phyloP scores from a whole-genome alignment of 176 grass and related monocot species.

The Phoenix roebelenii region DNA sequence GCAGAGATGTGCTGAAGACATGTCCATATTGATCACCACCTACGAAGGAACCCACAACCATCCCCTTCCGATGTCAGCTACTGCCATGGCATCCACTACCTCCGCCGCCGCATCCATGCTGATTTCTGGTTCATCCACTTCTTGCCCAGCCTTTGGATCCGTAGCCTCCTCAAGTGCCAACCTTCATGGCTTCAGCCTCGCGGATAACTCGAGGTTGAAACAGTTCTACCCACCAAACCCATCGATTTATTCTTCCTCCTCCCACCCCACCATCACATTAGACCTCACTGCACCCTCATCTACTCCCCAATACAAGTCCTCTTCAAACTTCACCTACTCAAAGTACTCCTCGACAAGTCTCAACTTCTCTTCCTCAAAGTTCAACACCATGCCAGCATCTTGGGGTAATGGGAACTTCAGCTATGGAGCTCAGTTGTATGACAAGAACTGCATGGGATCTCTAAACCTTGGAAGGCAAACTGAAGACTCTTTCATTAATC shows the following conservation, averaged over 20 bases:
- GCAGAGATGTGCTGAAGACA: conserved; percentile 72
- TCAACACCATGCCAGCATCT: conserved; percentile 14
- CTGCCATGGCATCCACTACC: conserved; percentile 71
- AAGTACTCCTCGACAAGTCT: conserved; percentile 13
- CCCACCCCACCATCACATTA: conserved; percentile 35
- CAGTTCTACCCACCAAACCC: conserved; percentile 5
- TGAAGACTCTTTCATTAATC: conserved; percentile 16
- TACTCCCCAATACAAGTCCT: background rate
- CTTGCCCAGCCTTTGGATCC: background rate
- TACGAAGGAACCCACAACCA: conserved; percentile 95
- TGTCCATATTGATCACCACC: conserved; percentile 77
- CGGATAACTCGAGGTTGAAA: background rate
- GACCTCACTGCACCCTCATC: conserved; percentile 27
- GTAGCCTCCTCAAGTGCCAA: background rate
- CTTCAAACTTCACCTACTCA: background rate
- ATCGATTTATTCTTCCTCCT: conserved; percentile 11
- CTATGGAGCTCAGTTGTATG: conserved; percentile 33
- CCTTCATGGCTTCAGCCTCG: background rate
- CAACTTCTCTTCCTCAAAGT: conserved; percentile 51
- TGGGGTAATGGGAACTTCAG: conserved; percentile 46
- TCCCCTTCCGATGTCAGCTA: conserved; percentile 46
- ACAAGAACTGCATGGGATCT: conserved; percentile 18
- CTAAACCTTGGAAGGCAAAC: conserved; percentile 15
- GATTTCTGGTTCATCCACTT: conserved; percentile 38
- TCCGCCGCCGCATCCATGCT: conserved; percentile 78